Base-by-base conservation (phyloP, 108 stramenopile species). In the Pseudonitzschia multistriata region DNA sequence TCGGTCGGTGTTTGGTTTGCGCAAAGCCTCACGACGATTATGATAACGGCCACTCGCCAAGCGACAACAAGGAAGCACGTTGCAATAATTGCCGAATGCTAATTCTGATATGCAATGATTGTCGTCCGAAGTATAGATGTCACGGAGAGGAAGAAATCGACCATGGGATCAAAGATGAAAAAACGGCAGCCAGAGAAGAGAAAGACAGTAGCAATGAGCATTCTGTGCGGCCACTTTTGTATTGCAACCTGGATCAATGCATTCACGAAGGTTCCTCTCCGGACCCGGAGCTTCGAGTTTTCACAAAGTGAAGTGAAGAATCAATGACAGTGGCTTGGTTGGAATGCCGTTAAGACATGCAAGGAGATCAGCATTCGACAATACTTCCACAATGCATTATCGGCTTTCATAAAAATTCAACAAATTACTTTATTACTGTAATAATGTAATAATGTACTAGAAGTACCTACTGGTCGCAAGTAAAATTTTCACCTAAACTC, bases 11-110 rank as follows among this genome's bases (percentile, higher is more conserved):
- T 57, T 62, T 94, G 11, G 54, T 89, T 17, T 94, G 92, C 64
- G 19, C 42, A 40, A 60, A 8, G 28, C 76, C 83, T 25, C 93
- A 90, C 66, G 93, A 94, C 72, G 93, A 94, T 54, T 94, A 89
- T 65, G 93, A 94, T 77, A 90, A 94, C 75, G 93, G 93, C 5
- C 82, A 86, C 74, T 77, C 88, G 11, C 89, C 92, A 13, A 73
- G 66, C 31, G 88, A 90, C 61, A 78, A 81, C 49, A 83, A 83
- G 54, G 93, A 89, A 57, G 87, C 90, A 11, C 78, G 93, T 36
- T 94, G 93, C 77, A 86, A 84, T 56, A 74, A 82, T 19, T 94
- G 93, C 70, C 88, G 93, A 27, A 88, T 94, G 33, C 72, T 94
- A 27, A 68, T 94, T 6, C 67, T 94, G 57, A 81, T 90, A 14